phyloP scores from a whole-genome alignment of 164 flowering plant genomes.

The Paratinospora sagittata region DNA sequence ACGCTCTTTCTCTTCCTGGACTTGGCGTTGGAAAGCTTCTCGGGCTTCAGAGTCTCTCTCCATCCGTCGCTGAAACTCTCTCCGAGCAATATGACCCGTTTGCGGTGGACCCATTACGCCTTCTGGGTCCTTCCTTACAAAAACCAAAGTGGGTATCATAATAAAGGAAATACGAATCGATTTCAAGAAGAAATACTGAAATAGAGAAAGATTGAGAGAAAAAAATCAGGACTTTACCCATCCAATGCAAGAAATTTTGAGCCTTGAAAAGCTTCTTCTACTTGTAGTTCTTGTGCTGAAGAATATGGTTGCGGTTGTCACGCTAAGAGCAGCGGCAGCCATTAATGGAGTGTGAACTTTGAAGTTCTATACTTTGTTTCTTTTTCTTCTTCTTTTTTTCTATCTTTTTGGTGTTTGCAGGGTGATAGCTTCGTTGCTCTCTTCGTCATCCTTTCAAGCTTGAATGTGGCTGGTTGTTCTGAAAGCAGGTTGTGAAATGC shows the following conservation, averaged over 20 bases:
- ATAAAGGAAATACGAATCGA: not conserved
- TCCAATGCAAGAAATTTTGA: slow-evolving; percentile 45
- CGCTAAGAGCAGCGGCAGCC: slow-evolving; percentile 26
- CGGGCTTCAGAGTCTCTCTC: slow-evolving; percentile 76
- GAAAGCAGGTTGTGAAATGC: not conserved
- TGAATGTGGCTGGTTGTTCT: not conserved
- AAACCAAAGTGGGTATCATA: not conserved
- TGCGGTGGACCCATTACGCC: slow-evolving; percentile 64
- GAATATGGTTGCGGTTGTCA: slow-evolving; percentile 1
- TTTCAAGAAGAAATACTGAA: too few relatives aligned
- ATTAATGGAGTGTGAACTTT: slow-evolving; percentile 5
- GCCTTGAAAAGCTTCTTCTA: slow-evolving; percentile 9
- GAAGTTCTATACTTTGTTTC: not conserved
- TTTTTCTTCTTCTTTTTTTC: too few relatives aligned
- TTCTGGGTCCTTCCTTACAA: slow-evolving; percentile 81
- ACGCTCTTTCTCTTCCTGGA: slow-evolving; percentile 75
- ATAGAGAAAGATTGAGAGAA: slow-evolving; percentile 10
- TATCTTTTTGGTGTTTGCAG: too few relatives aligned
- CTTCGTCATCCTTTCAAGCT: not conserved
- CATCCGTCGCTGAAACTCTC: slow-evolving; percentile 54
- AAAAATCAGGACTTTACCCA: slow-evolving; percentile 40
- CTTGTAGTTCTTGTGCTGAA: slow-evolving; percentile 2
- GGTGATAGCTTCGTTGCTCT: too few relatives aligned
- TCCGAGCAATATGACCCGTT: slow-evolving; percentile 70
- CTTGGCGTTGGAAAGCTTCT: slow-evolving; percentile 62